Base-by-base conservation (phyloP, 805 yeast species). In the Maudiozyma bulderi region DNA sequence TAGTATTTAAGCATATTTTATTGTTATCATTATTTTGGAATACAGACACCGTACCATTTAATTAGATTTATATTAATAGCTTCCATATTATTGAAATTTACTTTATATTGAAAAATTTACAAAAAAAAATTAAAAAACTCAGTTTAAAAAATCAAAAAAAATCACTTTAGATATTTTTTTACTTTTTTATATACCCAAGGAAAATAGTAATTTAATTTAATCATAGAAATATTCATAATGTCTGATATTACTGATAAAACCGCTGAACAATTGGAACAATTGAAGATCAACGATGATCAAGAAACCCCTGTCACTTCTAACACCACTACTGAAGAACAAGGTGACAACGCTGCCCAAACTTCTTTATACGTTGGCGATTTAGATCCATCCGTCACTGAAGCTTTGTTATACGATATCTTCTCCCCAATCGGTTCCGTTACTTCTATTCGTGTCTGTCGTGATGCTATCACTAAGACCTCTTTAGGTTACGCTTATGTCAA, bases 401-500 rank as follows among this genome's bases (percentile, higher is more conserved):
- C 98, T 53, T 77, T 84, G 62, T 81, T 93, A 66, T 93, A 86
- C 68, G 99, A 93, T 76, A 76, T 90, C 63, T 93, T 93, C 77
- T 86, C 95, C 56, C 89, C 86, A 66, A 78, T 91, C 62, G 99
- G 98, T 60, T 89, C 87, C 65, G 98, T 93, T 52, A 80, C 96
- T 33, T 87, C 96, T 54, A 90, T 93, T 71, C 90, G 98, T 76
- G 96, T 93, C 56, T 93, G 99, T 77, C 91, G 99, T 75, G 98
- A 93, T 68, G 95, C 97, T 60, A 84, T 93, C 61, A 82, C 97
- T 70, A 87, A 91, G 77, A 89, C 88, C 67, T 91, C 98, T 54
- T 81, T 93, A 60, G 98, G 99, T 67, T 93, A 93, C 72, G 99
- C 96, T 64, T 93, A 93, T 75, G 96, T 93, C 65, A 93, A 93